Evolutionary conservation across 257 asterid species (phyloP).

Genomic region (Scutellaria minor): DNA sequence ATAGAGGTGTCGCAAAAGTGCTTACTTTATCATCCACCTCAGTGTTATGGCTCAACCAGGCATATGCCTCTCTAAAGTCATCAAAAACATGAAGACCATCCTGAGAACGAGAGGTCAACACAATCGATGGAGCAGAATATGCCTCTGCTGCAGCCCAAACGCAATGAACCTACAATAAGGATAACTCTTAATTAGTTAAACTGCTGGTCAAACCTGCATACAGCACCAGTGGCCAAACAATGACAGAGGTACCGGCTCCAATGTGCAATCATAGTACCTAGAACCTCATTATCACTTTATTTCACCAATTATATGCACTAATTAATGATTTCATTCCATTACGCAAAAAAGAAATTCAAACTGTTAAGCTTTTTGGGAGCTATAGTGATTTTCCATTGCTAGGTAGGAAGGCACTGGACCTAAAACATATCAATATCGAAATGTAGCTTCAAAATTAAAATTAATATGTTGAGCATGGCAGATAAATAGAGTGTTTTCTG

Average conservation of each 20-base stretch:
- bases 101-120: constrained; percentile 76
- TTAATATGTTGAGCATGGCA: neutral
- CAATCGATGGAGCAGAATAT: constrained; percentile 98
- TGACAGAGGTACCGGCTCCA: neutral
- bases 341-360: too few relatives aligned
- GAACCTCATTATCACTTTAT: neutral
- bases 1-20: constrained; percentile 23
- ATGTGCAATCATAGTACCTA: constrained; percentile 5
- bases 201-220: constrained; percentile 30
- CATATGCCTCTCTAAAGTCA: constrained; percentile 99
- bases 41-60: constrained; percentile 97
- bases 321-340: constrained; percentile 7
- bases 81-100: constrained; percentile 98
- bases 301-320: neutral
- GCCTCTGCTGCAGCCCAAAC: constrained; percentile 99
- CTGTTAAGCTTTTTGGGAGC: neutral
- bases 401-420: neutral
- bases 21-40: constrained; percentile 97
- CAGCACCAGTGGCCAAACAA: neutral
- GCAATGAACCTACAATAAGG: constrained; percentile 76
- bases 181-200: constrained; percentile 32
- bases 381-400: constrained; percentile 20
- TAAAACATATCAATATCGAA: neutral
- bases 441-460: neutral
- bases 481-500: neutral